phyloP scores from a whole-genome alignment of 164 flowering plant genomes.

The Platanus orientalis region DNA sequence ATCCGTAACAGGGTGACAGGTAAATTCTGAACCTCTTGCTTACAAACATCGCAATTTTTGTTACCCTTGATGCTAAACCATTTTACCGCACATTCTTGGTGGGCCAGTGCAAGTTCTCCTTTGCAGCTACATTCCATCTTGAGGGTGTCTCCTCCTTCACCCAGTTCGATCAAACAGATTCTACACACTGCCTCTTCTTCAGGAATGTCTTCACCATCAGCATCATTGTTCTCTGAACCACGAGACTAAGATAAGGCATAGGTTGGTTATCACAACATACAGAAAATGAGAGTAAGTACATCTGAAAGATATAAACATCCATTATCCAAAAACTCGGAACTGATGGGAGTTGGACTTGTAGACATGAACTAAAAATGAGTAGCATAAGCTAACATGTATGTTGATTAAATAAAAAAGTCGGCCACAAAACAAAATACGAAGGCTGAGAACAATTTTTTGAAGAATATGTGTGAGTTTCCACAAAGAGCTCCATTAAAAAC shows the following conservation, averaged over 20 bases:
- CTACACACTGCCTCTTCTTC: slow-evolving; percentile 97
- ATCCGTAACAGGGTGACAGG: slow-evolving; percentile 79
- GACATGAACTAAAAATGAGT: background rate
- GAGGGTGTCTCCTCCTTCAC: slow-evolving; percentile 88
- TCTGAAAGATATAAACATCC: background rate
- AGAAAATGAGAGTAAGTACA: slow-evolving; percentile 4
- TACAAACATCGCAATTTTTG: slow-evolving; percentile 91
- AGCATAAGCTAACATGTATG: background rate
- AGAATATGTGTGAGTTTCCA: background rate
- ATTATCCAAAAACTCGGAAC: background rate
- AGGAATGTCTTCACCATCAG: slow-evolving; percentile 81
- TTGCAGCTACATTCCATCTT: slow-evolving; percentile 98
- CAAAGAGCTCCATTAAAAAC: background rate
- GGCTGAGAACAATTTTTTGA: background rate
- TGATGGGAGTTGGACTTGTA: background rate
- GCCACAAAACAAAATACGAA: too few relatives aligned
- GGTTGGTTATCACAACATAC: slow-evolving; percentile 15
- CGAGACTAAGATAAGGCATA: slow-evolving; percentile 21
- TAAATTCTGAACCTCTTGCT: slow-evolving; percentile 80
- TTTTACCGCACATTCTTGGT: slow-evolving; percentile 91
- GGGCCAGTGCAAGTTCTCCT: slow-evolving; percentile 96
- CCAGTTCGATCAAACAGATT: slow-evolving; percentile 76
- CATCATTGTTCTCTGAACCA: slow-evolving; percentile 49
- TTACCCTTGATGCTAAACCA: slow-evolving; percentile 96
- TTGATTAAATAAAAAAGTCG: background rate